phyloP scores from a whole-genome alignment of 73 alveolate genomes.

The Strombidium stylifer region DNA sequence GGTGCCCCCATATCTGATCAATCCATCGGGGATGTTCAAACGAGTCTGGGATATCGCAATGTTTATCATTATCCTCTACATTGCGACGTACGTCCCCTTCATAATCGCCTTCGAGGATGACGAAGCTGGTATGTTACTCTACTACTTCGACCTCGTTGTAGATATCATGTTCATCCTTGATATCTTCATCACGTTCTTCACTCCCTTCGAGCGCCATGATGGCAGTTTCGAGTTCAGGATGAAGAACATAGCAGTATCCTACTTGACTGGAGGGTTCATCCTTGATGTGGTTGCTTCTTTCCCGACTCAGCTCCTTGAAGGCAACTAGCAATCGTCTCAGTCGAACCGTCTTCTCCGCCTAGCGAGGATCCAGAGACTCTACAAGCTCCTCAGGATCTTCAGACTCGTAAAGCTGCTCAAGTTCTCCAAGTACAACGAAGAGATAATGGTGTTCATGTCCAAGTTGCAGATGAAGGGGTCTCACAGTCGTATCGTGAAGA shows the following conservation, averaged over 20 bases:
- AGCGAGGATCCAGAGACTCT: conserved; percentile 55
- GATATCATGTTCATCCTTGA: background rate
- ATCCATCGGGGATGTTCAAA: conserved; percentile 14
- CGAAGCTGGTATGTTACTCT: background rate
- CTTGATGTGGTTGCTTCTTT: conserved; percentile 34
- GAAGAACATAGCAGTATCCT: background rate
- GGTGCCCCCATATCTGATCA: too few species aligned
- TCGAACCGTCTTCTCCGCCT: conserved; percentile 37
- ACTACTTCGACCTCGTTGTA: background rate
- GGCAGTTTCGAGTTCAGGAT: background rate
- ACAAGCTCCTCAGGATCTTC: conserved; percentile 43
- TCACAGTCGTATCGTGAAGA: conserved; percentile 31
- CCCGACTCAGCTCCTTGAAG: conserved; percentile 13
- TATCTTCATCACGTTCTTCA: background rate
- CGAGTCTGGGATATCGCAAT: conserved; percentile 33
- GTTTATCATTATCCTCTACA: conserved; percentile 31
- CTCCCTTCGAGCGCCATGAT: background rate
- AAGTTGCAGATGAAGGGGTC: conserved; percentile 47
- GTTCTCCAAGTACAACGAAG: conserved; percentile 17
- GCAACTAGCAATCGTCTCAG: background rate
- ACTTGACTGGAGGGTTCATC: conserved; percentile 23
- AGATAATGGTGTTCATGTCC: conserved; percentile 3
- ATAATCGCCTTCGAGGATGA: conserved; percentile 41
- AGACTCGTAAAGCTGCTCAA: conserved; percentile 33
- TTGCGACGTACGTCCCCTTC: conserved; percentile 49